phyloP scores from a whole-genome alignment of 495 filamentous ascomycete genomes.

The Mytilinidion resinicola region DNA sequence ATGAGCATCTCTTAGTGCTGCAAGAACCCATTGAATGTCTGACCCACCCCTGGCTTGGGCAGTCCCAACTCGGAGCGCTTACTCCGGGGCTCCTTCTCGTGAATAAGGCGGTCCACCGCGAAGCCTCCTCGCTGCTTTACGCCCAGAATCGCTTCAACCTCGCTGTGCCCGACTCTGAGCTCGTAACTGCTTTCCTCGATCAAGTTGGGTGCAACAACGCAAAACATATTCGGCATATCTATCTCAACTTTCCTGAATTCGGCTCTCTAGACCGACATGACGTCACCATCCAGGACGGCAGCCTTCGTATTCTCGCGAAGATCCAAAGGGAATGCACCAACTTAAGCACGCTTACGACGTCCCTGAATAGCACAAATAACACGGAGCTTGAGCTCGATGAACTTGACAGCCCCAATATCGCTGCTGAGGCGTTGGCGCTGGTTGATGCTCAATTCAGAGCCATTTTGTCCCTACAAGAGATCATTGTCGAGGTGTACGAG shows the following conservation, averaged over 20 bases:
- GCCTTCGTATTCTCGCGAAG: neutral
- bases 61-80: neutral
- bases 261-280: neutral
- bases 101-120: neutral
- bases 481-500: conserved; percentile 6
- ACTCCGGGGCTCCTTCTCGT: neutral
- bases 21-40: too few relatives aligned
- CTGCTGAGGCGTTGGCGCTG: too few relatives aligned
- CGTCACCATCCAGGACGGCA: neutral
- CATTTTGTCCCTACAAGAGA: neutral
- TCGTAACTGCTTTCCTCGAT: neutral
- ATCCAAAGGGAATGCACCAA: too few relatives aligned
- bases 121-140: neutral
- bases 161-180: neutral
- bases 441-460: too few relatives aligned
- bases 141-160: conserved; percentile 1
- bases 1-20: neutral
- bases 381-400: too few relatives aligned
- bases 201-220: neutral
- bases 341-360: too few relatives aligned
- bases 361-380: too few relatives aligned
- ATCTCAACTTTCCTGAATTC: neutral
- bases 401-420: too few relatives aligned
- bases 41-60: neutral
- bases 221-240: neutral